These are phyloP conservation scores for Glomus cerebriforme DNA, from an alignment of 192 early-diverging fungal genomes.

Conservation along the genomic window DNA sequence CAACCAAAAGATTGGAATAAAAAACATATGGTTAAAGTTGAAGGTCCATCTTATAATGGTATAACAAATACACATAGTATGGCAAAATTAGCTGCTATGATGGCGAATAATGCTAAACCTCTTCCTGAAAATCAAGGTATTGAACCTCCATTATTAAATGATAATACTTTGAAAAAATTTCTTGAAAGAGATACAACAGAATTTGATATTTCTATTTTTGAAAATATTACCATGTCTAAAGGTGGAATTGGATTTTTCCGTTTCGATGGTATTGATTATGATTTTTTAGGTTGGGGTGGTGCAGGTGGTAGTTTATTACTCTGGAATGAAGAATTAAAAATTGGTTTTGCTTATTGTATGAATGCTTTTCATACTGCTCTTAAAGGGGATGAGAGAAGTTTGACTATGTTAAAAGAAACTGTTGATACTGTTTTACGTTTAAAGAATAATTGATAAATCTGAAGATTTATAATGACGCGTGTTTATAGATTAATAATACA, in stretches of 20 bases:
- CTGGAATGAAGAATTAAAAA: constrained; percentile 57
- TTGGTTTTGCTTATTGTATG: constrained; percentile 61
- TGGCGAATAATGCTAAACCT: constrained; percentile 59
- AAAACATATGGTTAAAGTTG: constrained; percentile 26
- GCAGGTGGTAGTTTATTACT: constrained; percentile 59
- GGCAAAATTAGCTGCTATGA: constrained; percentile 59
- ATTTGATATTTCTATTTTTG: constrained; percentile 33
- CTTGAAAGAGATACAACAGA: constrained; percentile 28
- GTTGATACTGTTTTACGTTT: constrained; percentile 33
- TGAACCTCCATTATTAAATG: constrained; percentile 20
- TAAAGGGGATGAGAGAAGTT: constrained; percentile 58
- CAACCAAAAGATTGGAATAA: constrained; percentile 48
- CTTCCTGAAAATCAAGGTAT: not conserved
- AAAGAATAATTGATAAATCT: not conserved
- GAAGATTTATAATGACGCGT: too few species aligned
- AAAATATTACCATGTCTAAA: constrained; percentile 32
- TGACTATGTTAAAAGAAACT: constrained; percentile 50
- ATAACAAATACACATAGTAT: constrained; percentile 60
- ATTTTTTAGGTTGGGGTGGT: constrained; percentile 63
- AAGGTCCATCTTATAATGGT: constrained; percentile 55
- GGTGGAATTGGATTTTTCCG: constrained; percentile 47
- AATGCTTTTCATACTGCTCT: constrained; percentile 53
- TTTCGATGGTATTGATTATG: constrained; percentile 32
- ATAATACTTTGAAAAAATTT: constrained; percentile 33
- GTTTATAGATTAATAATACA: too few species aligned